phyloP scores from a whole-genome alignment of 1,284 basidiomycete genomes.

The Cryptococcus sp. region DNA sequence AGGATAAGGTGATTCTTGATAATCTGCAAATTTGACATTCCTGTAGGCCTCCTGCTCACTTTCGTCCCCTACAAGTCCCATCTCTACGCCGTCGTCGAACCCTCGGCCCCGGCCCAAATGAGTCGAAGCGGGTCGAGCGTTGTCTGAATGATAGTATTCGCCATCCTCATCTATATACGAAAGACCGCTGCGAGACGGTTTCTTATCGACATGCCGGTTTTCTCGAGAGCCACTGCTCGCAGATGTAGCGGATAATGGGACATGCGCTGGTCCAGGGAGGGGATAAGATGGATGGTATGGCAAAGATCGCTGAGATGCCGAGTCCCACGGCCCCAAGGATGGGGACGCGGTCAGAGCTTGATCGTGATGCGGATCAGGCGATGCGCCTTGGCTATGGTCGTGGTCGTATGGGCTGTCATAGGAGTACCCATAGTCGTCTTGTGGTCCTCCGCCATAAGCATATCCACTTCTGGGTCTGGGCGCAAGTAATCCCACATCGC shows the following conservation, averaged over 20 bases:
- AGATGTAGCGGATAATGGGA: constrained; percentile 4
- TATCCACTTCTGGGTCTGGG: constrained; percentile 1
- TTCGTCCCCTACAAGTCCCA: constrained; percentile 19
- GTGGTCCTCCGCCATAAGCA: constrained; percentile 1
- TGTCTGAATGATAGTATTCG: constrained; percentile 30
- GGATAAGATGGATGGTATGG: constrained; percentile 9
- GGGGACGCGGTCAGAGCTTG: constrained; percentile 14
- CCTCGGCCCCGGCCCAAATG: neutral
- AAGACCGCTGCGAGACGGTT: constrained; percentile 31
- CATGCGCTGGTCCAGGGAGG: constrained; percentile 3
- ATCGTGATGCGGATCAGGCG: constrained; percentile 4
- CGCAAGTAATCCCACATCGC: constrained; percentile 17
- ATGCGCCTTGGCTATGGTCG: neutral
- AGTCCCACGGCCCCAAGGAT: constrained; percentile 45
- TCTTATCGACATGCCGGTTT: constrained; percentile 20
- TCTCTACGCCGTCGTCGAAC: constrained; percentile 23
- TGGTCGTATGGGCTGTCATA: constrained; percentile 22
- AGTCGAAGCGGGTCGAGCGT: constrained; percentile 27
- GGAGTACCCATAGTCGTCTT: neutral
- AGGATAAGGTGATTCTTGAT: constrained; percentile 27
- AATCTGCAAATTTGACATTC: constrained; percentile 25
- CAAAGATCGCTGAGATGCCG: constrained; percentile 36
- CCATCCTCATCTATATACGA: constrained; percentile 45
- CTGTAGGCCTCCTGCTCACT: constrained; percentile 7
- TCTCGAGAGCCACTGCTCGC: constrained; percentile 2